Percentiles rank a stretch among this genome's conserved stretches.
Evolutionary conservation across 805 yeast genomes (phyloP).

Genomic region (Wickerhamomyces tratensis): DNA sequence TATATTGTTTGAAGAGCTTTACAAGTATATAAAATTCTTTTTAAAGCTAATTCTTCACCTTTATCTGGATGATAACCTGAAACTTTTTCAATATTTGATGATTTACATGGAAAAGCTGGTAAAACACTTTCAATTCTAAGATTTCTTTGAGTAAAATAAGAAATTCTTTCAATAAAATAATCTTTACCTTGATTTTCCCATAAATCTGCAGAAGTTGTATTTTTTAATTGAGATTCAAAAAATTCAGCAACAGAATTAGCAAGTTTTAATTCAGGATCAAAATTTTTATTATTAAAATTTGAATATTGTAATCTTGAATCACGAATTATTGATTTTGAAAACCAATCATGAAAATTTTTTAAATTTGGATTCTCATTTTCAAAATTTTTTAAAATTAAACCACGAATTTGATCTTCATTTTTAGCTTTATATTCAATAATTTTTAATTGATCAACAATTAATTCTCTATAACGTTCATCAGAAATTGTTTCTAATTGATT

Average conservation of each 20-base stretch:
- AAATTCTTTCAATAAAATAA: conserved; percentile 30
- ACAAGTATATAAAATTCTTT: conserved; percentile 25
- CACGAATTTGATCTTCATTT: conserved; percentile 26
- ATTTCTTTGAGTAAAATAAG: conserved; percentile 39
- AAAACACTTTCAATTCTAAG: conserved; percentile 43
- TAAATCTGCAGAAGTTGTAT: conserved; percentile 34
- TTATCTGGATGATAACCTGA: conserved; percentile 39
- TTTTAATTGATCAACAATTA: conserved; percentile 2
- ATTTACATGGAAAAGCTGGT: conserved; percentile 60
- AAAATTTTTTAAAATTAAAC: conserved; percentile 25
- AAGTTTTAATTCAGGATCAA: conserved; percentile 8
- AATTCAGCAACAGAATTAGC: conserved; percentile 27
- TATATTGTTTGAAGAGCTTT: conserved; percentile 28
- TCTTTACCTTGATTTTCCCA: conserved; percentile 39
- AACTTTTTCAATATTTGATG: conserved; percentile 47
- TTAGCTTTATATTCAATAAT: conserved; percentile 22
- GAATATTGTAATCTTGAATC: conserved; percentile 22
- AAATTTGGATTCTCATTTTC: conserved; percentile 13
- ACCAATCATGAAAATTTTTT: conserved; percentile 24
- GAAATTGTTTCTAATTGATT: background rate
- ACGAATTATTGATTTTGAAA: conserved; percentile 24
- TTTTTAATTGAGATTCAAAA: conserved; percentile 38
- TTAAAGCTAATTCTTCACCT: conserved; percentile 37
- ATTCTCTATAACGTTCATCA: background rate
- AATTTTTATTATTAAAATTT: conserved; percentile 1